Base-by-base conservation (phyloP, 306 rosid species). In the Cicer cuneatum region DNA sequence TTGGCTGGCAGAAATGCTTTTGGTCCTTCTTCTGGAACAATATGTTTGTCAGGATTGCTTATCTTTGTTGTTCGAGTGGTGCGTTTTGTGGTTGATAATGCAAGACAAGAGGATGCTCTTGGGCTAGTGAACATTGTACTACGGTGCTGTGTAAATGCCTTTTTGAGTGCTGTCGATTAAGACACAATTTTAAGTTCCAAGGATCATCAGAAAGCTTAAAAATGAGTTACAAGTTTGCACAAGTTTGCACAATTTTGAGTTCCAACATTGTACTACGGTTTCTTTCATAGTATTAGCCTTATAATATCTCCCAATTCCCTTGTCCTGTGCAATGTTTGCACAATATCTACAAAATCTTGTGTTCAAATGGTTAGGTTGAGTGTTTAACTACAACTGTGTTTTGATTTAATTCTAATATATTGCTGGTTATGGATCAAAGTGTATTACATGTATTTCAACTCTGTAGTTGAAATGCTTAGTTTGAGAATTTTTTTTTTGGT, bases 11-110 rank as follows among this genome's bases (percentile, higher is more conserved):
- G 99, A 84, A 89, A 94, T 89, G 97, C 93, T 37, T 88, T 91
- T 72, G 97, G 99, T 79, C 90, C 96, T 63, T 92, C 95, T 15
- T 80, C 88, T 10, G 99, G 99, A 77, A 94, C 99, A 7, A 58
- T 94, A 35, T 94, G 97, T 76, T 81, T 94, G 64, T 92, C 97
- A 13, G 99, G 97, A n/a, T 84, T 90, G 80, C 93, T 94, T 74
- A 69, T 92, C 21, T 69, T 12, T 71, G 85, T 81, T 77, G 97
- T 92, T 60, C 93, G 95, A 65, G 51, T 92, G 73, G 95, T 92
- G 71, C 99, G 97, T 29, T 86, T 89, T 43, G 73, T 83, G 21
- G 96, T 94, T 53, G 99, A 92, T 82, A 81, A 87, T 62, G 97
- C 96, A 41, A 89, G 96, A 77, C 88, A 86, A 41, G 97, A 87